Evolutionary conservation across 139 green algal species (phyloP), one percentile per base, ranked within the genome.

Genomic region (Chlamydomonas sphaeroides): DNA sequence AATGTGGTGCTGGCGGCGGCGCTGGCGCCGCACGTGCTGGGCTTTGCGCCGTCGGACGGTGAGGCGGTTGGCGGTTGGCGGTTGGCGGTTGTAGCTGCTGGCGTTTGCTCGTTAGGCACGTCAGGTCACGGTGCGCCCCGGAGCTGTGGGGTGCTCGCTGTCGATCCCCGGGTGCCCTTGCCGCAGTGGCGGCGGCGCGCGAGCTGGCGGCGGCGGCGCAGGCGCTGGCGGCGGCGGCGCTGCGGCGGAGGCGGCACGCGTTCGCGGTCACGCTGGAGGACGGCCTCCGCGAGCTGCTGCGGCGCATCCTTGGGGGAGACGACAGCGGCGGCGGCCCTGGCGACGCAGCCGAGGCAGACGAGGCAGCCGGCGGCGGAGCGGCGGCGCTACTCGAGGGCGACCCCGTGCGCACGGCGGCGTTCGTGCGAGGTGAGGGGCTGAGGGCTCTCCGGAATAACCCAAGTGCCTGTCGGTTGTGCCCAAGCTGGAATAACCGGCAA

Each of bases 11-110:
- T 83, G 62, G 62, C 62, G 62, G 76, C 62, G 45, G 62, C 25
- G 62, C 25, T 73, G 62, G 76, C 76, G 41, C 76, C 76, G 2
- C 61, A 83, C 8, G 8, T 74, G 76, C 76, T 83, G 63, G 76
- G 76, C 38, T 23, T 73, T 3, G 32, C 53, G 10, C 26, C 74
- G 8, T 61, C 74, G 15, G 59, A 80, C 42, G 74, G 74, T 78
- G 35, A 15, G 70, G 15, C 20, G 30, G 23, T 25, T 8, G 45
- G 45, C 14, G 45, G 45, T 10, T 51, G 45, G 45, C n/a, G n/a
- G n/a, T n/a, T n/a, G n/a, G n/a, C n/a, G n/a, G n/a, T n/a, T n/a
- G n/a, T n/a, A n/a, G n/a, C n/a, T n/a, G n/a, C n/a, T n/a, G n/a
- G n/a, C n/a, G n/a, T n/a, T n/a, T n/a, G n/a, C n/a, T n/a, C n/a